Base-by-base conservation (phyloP, 441 rosid species). In the Adansonia rubrostipa region DNA sequence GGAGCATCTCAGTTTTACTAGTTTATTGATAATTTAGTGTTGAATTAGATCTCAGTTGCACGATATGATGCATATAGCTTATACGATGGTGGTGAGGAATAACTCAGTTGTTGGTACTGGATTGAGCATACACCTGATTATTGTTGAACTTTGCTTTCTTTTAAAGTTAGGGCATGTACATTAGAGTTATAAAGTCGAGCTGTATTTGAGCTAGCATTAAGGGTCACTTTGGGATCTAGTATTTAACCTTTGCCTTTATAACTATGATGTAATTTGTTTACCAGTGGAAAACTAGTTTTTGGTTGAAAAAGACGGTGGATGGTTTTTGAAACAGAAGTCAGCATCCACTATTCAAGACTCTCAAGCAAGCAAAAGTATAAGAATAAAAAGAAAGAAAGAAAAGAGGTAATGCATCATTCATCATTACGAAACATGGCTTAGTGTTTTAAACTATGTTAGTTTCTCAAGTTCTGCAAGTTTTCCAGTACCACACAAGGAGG, bases 141-240 rank as follows among this genome's bases (percentile, higher is more conserved):
- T 13, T 69, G 58, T 42, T 11, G 51, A 51, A 13, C 24, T 69
- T 68, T 69, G 22, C 20, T 48, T 69, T 69, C 58, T 22, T 50
- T 69, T 69, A 69, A 5, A 13, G 57, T 24, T 20, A 69, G 73
- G 73, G 57, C 7, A 48, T 22, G 73, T 14, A 50, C 8, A 70
- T 22, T 70, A 24, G 60, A 70, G 22, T 50, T 51, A 53, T 15
- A 60, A 8, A 15, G 20, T 53, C 61, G 5, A 71, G 28, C 57
- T 69, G 11, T 69, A 22, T 22, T 69, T 69, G 56, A 69, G n/a
- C 17, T 69, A 69, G 58, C 73, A 22, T 48, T 69, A 69, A 36
- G 24, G 42, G 58, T 48, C 58, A 69, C 58, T 36, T 68, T 20
- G 40, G 40, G 48, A 47, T 68, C 40, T 47, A 45, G 36, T 47